Evolutionary conservation across 2,329 filamentous ascomycete species (phyloP), one percentile per base, ranked within the genome.

Genomic region (Beauveria rudraprayagi): DNA sequence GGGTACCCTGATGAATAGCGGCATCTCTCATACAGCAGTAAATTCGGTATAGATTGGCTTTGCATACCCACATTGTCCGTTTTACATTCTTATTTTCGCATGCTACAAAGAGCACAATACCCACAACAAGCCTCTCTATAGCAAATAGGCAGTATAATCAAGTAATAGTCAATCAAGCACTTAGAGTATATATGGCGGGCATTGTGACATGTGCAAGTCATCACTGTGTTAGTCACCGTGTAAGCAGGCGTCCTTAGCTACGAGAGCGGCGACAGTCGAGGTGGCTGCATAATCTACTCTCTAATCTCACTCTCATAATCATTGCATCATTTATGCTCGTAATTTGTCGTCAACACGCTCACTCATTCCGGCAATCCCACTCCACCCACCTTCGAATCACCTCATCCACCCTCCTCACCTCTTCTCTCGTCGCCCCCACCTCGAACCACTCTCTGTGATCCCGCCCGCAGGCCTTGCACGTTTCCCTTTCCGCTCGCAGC

Each of bases 371-470:
- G 9, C 46, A 50, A 59, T 88, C 90, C 91, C 92, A 97, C 11
- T 83, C 83, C 9, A 92, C 86, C 94, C 94, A 99, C 65, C 91
- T 77, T 69, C 87, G 84, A 46, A 96, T 86, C 62, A 92, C 84
- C 65, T 89, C 79, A 65, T 84, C 77, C 77, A 84, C 78, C 76
- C 83, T 80, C 63, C 80, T 83, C 3, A 97, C 80, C 0, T 87
- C 90, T 30, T 87, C 81, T 65, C 86, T 83, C 24, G 79, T 87
- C 0, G 90, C 90, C 64, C 90, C 85, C 1, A 97, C 86, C 75
- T 95, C 90, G 71, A 99, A 99, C 93, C 93, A 99, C 76, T 99
- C 94, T 57, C 88, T 80, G 73, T 99, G 94, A 67, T 91, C 87
- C 69, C 86, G 87, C 2, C 92, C 92, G 70, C 94, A 99, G 1